These are phyloP conservation scores for Kluyveromyces starmeri DNA, from an alignment of 805 yeast genomes.

Conservation along the genomic window DNA sequence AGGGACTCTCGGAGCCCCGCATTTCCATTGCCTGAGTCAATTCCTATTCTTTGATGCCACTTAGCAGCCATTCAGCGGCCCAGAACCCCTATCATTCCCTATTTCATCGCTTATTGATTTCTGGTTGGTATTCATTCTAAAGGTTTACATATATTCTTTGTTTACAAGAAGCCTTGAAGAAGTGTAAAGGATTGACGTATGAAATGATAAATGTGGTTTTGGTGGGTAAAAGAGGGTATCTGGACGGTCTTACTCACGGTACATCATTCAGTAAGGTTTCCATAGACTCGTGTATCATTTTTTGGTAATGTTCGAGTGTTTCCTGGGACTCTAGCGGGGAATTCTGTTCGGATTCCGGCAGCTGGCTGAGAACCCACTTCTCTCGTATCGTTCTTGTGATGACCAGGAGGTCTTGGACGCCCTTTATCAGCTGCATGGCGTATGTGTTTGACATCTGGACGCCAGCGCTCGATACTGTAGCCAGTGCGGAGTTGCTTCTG, in stretches of 20 bases:
- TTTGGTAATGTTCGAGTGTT: slow-evolving; percentile 12
- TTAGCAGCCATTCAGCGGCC: too few species aligned
- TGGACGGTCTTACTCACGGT: too few species aligned
- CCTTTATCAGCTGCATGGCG: slow-evolving; percentile 26
- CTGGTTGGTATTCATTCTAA: too few species aligned
- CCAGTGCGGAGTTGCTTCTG: slow-evolving; percentile 13
- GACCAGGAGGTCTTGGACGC: slow-evolving; percentile 27
- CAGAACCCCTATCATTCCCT: too few species aligned
- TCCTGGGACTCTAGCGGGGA: slow-evolving; percentile 8
- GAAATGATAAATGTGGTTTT: too few species aligned
- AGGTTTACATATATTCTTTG: too few species aligned
- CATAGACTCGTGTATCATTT: slow-evolving; percentile 18
- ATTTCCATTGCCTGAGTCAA: not conserved
- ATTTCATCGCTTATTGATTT: too few species aligned
- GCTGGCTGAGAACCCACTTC: slow-evolving; percentile 28
- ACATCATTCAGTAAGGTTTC: slow-evolving; percentile 7
- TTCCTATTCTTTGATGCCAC: too few species aligned
- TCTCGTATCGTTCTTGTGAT: slow-evolving; percentile 27
- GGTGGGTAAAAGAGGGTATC: too few species aligned
- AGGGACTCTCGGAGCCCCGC: slow-evolving; percentile 1
- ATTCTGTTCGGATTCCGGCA: slow-evolving; percentile 15
- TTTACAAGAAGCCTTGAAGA: too few species aligned
- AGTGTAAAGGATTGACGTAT: too few species aligned
- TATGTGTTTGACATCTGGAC: slow-evolving; percentile 23
- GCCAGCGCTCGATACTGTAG: slow-evolving; percentile 22